Evolutionary conservation across 2,329 filamentous ascomycete species (phyloP).

Genomic region (Aspergillus felis): DNA sequence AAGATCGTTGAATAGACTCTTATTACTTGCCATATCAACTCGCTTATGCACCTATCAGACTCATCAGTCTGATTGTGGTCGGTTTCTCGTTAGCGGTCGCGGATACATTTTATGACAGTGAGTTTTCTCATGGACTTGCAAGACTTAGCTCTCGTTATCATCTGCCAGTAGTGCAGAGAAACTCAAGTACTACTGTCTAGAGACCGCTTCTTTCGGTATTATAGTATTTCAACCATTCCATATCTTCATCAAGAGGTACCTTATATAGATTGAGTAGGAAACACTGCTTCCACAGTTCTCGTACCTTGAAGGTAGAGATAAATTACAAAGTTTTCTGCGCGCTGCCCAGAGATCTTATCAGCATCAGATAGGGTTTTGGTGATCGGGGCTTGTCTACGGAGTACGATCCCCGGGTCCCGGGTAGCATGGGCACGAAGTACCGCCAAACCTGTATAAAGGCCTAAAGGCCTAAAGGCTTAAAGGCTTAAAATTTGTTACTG

Average conservation of each 20-base stretch:
- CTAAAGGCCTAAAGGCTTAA: no score
- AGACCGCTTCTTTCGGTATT: neutral
- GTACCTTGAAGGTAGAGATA: neutral
- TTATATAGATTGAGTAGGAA: neutral
- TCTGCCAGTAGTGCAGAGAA: neutral
- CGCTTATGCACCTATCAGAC: neutral
- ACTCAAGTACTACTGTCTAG: neutral
- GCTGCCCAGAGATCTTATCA: no score
- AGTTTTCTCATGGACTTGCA: neutral
- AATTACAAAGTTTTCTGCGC: neutral
- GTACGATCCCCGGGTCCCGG: no score
- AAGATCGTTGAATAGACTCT: neutral
- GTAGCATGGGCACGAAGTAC: no score
- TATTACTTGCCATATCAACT: neutral
- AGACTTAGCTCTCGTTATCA: neutral
- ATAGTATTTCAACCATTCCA: neutral
- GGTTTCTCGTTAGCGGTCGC: neutral
- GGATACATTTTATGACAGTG: neutral
- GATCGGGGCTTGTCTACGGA: no score
- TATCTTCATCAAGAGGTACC: neutral
- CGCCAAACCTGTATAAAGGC: no score
- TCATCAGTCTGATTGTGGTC: neutral
- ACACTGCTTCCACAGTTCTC: neutral
- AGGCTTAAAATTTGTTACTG: no score
- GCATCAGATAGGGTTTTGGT: no score